Percentiles rank a stretch among this genome's conserved stretches.
Conservation (phyloP, 2,329 filamentous ascomycete species). For the Beauveria pseudobassiana region DNA sequence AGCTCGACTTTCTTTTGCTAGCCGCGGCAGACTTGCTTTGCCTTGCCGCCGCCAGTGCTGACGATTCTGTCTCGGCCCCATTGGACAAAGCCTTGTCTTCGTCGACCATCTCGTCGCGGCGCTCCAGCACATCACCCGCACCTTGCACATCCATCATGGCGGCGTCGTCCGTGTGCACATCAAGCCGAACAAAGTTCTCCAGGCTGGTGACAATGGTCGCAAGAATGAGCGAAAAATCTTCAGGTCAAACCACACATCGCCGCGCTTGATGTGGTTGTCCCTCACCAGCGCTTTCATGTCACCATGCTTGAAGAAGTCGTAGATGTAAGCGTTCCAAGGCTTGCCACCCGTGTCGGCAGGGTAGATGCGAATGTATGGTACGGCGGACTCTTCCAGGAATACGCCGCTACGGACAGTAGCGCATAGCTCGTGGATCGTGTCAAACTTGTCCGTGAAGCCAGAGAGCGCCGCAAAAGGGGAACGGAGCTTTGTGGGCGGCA, state of each 20-base stretch:
- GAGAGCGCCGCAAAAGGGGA: conserved; percentile 68
- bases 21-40: background rate
- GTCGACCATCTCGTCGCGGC: background rate
- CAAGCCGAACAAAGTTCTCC: conserved; percentile 42
- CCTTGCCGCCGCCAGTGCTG: background rate
- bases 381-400: conserved; percentile 66
- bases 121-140: conserved; percentile 32
- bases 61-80: background rate
- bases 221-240: conserved; percentile 38
- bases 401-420: conserved; percentile 56
- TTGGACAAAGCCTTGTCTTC: background rate
- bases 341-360: conserved; percentile 41
- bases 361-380: conserved; percentile 60
- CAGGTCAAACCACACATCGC: conserved; percentile 63
- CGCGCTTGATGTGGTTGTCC: conserved; percentile 58
- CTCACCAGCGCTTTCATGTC: conserved; percentile 33
- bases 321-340: conserved; percentile 60
- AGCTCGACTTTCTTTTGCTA: conserved; percentile 31
- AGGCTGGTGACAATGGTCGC: conserved; percentile 66
- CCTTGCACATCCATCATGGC: conserved; percentile 37
- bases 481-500: conserved; percentile 41
- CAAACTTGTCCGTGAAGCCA: conserved; percentile 56
- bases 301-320: conserved; percentile 72
- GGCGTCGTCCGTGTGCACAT: conserved; percentile 26
- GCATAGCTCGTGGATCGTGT: conserved; percentile 60